phyloP scores from a whole-genome alignment of 768 basidiomycete genomes.

The Cystofilobasidium capitatum region DNA sequence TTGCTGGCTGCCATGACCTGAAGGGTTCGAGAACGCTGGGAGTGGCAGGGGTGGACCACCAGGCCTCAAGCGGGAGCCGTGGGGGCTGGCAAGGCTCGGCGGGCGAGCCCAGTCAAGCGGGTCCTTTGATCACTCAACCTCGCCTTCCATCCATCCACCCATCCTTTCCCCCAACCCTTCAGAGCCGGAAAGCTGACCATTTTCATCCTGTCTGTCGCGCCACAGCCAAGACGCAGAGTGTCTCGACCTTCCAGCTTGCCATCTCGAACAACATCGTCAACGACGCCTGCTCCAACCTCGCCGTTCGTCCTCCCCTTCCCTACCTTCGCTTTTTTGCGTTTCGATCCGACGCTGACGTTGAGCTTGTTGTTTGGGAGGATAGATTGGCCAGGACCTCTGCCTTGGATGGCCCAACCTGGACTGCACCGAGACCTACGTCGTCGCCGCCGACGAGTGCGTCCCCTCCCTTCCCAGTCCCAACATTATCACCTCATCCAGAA shows the following conservation, averaged over 20 bases:
- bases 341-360: no score
- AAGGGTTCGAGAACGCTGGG: no score
- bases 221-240: slow-evolving; percentile 34
- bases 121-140: no score
- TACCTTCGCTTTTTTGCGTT: background rate
- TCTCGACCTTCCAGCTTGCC: slow-evolving; percentile 62
- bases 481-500: background rate
- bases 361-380: background rate
- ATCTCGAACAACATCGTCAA: slow-evolving; percentile 50
- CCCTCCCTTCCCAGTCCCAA: background rate
- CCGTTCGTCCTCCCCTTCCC: slow-evolving; percentile 20
- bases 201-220: no score
- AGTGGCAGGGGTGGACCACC: no score
- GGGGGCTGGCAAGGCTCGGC: no score
- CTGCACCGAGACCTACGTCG: slow-evolving; percentile 54
- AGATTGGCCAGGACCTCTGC: slow-evolving; percentile 52
- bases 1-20: no score
- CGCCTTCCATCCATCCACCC: no score
- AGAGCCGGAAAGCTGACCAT: no score
- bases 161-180: background rate
- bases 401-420: slow-evolving; percentile 55
- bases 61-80: no score
- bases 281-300: slow-evolving; percentile 56
- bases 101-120: no score
- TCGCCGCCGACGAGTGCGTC: slow-evolving; percentile 47